Evolutionary conservation across 2,329 filamentous ascomycete genomes (phyloP).

Genomic region (Alternaria alternata): DNA sequence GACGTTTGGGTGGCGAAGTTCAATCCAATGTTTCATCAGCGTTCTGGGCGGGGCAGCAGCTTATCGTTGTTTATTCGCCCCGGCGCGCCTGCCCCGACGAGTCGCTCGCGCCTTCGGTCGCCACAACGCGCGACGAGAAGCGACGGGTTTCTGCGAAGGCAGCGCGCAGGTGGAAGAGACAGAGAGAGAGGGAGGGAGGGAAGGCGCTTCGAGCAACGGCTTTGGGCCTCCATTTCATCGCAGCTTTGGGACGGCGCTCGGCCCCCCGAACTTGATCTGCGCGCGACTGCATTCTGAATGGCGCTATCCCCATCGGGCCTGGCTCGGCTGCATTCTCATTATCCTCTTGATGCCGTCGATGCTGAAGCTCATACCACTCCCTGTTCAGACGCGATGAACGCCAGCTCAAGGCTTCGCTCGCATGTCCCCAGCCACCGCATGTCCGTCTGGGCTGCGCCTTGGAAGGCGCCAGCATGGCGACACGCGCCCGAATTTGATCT

Average conservation of each 20-base stretch:
- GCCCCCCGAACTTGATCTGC: conserved; percentile 33
- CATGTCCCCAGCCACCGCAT: neutral
- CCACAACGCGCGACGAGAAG: neutral
- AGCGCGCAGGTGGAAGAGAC: neutral
- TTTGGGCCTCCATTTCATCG: neutral
- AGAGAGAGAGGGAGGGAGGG: neutral
- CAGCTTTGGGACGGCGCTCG: conserved; percentile 8
- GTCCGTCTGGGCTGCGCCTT: neutral
- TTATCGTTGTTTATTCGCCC: conserved; percentile 8
- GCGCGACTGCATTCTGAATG: conserved; percentile 14
- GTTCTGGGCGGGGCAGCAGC: conserved; percentile 5
- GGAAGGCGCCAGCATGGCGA: neutral
- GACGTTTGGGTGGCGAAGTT: conserved; percentile 19
- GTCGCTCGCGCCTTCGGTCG: neutral
- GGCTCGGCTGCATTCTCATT: conserved; percentile 10
- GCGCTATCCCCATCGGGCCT: conserved; percentile 2
- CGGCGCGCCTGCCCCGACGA: neutral
- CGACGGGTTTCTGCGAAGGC: neutral
- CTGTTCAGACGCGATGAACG: too few species aligned
- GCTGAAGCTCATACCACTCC: too few species aligned
- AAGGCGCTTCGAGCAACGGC: neutral
- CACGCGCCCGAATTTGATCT: conserved; percentile 12
- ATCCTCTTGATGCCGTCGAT: too few species aligned
- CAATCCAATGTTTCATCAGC: conserved; percentile 15
- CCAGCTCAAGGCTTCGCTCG: conserved; percentile 3